Base-by-base conservation (phyloP, 1,284 basidiomycete genomes). In the Mycosarcoma mackinlayi region DNA sequence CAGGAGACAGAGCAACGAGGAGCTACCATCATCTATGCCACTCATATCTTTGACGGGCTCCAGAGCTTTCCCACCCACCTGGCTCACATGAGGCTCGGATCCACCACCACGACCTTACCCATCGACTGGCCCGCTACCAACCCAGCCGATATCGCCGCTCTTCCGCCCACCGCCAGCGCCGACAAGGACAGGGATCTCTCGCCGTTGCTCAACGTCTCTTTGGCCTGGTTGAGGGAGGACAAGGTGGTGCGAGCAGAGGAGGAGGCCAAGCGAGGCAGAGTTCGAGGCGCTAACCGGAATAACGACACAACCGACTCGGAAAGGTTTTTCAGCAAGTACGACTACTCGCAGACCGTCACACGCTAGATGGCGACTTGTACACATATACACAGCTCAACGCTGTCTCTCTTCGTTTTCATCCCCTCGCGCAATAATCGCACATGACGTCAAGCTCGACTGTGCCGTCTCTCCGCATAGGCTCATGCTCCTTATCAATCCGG, bases 21-120 rank as follows among this genome's bases (percentile, higher is more conserved):
- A 0, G 92, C 94, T 4, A 98, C 95, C 4, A 91, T 98, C 59
- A 85, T 98, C 49, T 98, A 92, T 89, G 81, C 81, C 1, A 82
- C 81, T 8, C 81, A 82, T 64, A 82, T 82, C 60, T 82, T 82
- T 46, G 81, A 82, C 45, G 81, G 80, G 0, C 48, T 82, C 16
- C 77, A 80, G 30, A 39, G 55, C n/a, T 82, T 82, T 72, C 81
- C 81, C 6, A 80, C 80, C 0, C 74, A 81, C 44, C 27, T 82
- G 14, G 69, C 77, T 18, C 81, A 82, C 54, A 75, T 82, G 73
- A 67, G 74, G 11, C 51, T 81, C 19, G 81, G 81, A 6, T 71
- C 60, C 3, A 82, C 77, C 7, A 74, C 72, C 0, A 71, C 75
- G 4, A 53, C 58, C 1, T 28, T 61, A 21, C 72, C 74, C 1